Evolutionary conservation across 176 grass and related monocot species (phyloP).

Genomic region (Pontederia crassipes): DNA sequence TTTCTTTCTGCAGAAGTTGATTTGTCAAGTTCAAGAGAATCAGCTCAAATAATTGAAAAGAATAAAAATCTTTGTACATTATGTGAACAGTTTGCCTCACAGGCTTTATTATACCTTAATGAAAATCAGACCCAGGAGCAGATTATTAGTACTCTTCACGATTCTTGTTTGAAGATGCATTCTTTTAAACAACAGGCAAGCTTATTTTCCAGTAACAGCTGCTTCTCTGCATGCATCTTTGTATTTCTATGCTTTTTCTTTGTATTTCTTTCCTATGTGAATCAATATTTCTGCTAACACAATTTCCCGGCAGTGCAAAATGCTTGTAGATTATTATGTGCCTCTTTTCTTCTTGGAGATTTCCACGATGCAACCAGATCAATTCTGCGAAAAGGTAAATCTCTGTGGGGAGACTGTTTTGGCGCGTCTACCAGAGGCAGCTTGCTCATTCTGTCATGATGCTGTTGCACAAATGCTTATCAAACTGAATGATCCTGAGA

Average conservation of each 20-base stretch:
- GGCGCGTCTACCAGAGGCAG: constrained; percentile 30
- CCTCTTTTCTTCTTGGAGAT: constrained; percentile 39
- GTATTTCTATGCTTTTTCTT: too few species aligned
- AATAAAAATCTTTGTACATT: constrained; percentile 25
- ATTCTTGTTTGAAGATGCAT: constrained; percentile 16
- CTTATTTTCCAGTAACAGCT: neutral
- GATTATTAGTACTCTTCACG: constrained; percentile 18
- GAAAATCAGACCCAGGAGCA: constrained; percentile 9
- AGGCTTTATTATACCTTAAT: constrained; percentile 16
- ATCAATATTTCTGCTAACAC: too few species aligned
- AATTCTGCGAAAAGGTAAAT: constrained; percentile 52
- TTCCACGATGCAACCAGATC: constrained; percentile 47
- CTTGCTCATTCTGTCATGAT: constrained; percentile 55
- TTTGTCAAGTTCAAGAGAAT: too few species aligned
- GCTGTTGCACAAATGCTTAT: constrained; percentile 35
- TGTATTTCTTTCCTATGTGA: too few species aligned
- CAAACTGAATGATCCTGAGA: constrained; percentile 53
- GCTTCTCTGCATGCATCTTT: too few species aligned
- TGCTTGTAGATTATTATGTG: too few species aligned
- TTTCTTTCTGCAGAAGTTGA: too few species aligned
- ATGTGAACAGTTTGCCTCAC: constrained; percentile 22
- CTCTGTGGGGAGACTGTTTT: constrained; percentile 29
- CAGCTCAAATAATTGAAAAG: constrained; percentile 12
- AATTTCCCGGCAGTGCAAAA: too few species aligned
- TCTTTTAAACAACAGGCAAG: constrained; percentile 21